phyloP scores from a whole-genome alignment of 768 basidiomycete genomes.

The Suillus occidentalis region DNA sequence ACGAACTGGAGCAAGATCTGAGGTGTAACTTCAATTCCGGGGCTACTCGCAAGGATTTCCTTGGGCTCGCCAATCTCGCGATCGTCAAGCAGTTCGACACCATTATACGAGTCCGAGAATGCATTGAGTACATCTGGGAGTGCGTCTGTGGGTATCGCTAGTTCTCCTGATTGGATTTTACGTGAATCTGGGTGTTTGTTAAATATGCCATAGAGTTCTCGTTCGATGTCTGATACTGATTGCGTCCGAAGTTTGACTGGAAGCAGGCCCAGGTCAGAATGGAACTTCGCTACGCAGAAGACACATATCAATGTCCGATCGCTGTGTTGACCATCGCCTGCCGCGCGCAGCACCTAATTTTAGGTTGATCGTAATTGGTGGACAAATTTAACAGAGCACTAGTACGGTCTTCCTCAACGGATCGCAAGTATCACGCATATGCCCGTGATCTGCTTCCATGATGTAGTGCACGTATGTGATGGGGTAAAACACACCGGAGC shows the following conservation, averaged over 20 bases:
- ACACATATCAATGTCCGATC: not conserved
- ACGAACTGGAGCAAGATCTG: conserved; percentile 63
- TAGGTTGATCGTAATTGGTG: no score
- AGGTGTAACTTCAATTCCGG: conserved; percentile 68
- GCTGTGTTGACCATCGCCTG: no score
- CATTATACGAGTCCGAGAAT: conserved; percentile 59
- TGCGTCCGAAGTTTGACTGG: conserved; percentile 50
- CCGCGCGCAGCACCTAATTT: no score
- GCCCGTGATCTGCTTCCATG: no score
- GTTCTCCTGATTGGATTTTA: conserved; percentile 56
- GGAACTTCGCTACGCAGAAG: not conserved
- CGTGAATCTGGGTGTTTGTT: conserved; percentile 60
- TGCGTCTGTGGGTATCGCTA: conserved; percentile 65
- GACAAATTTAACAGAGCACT: no score
- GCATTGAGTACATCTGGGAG: conserved; percentile 68
- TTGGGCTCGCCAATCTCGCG: no score
- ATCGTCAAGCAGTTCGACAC: conserved; percentile 62
- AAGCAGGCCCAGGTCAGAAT: not conserved
- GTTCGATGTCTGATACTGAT: conserved; percentile 70
- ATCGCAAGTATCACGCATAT: no score
- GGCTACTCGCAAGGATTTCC: conserved; percentile 60
- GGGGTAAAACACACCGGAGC: no score
- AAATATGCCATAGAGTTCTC: conserved; percentile 68
- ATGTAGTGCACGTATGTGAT: no score
- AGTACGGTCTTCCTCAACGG: no score